Conservation (phyloP, 2,329 filamentous ascomycete species). For the Botrytis aclada region DNA sequence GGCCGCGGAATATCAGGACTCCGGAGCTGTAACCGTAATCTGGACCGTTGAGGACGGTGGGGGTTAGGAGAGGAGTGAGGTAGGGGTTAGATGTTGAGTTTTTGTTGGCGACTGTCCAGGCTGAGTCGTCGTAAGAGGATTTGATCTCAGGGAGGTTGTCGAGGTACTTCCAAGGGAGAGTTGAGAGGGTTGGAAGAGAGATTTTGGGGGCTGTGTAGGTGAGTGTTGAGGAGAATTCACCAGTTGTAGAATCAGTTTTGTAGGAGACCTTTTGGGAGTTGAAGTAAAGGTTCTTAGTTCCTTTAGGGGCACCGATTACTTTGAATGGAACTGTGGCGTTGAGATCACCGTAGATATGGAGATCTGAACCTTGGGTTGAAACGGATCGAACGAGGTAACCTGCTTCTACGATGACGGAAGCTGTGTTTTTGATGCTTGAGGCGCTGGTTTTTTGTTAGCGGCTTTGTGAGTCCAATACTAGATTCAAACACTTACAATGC, state of each 20-base stretch:
- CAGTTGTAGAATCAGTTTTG: conserved; percentile 44
- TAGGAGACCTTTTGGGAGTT: conserved; percentile 50
- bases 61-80: conserved; percentile 51
- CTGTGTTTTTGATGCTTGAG: conserved; percentile 37
- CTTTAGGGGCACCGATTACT: conserved; percentile 59
- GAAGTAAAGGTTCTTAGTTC: conserved; percentile 56
- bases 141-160: conserved; percentile 70
- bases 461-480: neutral
- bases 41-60: conserved; percentile 62
- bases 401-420: conserved; percentile 59
- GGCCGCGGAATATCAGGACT: conserved; percentile 64
- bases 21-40: conserved; percentile 75
- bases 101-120: conserved; percentile 61
- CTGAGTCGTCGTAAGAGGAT: conserved; percentile 62
- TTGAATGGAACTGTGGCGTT: conserved; percentile 67
- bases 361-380: conserved; percentile 50
- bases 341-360: conserved; percentile 67
- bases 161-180: conserved; percentile 64
- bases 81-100: conserved; percentile 54
- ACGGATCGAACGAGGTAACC: conserved; percentile 64
- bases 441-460: conserved; percentile 26
- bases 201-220: conserved; percentile 50
- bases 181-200: conserved; percentile 54
- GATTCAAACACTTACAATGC: conserved; percentile 32
- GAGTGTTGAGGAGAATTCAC: conserved; percentile 50